Conservation (phyloP, 2,329 filamentous ascomycete genomes). For the Colletotrichum eleusines region DNA sequence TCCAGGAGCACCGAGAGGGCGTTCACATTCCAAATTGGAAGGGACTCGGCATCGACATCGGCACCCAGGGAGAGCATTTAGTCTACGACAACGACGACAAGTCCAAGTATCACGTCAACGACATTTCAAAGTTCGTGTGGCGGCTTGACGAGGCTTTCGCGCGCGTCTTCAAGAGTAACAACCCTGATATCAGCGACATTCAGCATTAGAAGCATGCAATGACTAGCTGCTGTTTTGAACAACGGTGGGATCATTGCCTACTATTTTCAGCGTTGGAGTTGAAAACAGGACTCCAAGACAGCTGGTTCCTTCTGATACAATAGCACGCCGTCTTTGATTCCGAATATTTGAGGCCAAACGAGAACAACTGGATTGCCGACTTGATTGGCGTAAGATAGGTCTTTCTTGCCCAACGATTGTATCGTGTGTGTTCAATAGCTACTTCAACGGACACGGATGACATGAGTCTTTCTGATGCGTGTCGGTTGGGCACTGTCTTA, state of each 20-base stretch:
- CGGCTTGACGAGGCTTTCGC: constrained; percentile 37
- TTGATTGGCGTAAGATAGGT: background rate
- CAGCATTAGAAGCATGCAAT: background rate
- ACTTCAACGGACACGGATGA: background rate
- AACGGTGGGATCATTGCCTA: no score
- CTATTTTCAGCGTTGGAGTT: background rate
- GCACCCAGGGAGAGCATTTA: constrained; percentile 45
- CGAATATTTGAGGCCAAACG: no score
- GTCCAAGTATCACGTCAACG: constrained; percentile 41
- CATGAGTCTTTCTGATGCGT: background rate
- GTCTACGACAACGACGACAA: constrained; percentile 41
- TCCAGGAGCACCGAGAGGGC: constrained; percentile 54
- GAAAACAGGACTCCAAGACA: background rate
- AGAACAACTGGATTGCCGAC: background rate
- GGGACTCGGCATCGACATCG: constrained; percentile 44
- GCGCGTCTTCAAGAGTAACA: constrained; percentile 37
- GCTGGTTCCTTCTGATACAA: background rate
- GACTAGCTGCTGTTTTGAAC: background rate
- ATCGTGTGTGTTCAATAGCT: background rate
- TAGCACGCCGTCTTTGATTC: background rate
- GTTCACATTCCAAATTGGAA: constrained; percentile 50
- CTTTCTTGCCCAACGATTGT: background rate
- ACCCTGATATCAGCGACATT: constrained; percentile 36
- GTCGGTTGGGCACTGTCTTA: background rate
- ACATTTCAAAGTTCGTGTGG: constrained; percentile 41